A percentile compares a stretch with the other conserved stretches of the same genome.
Evolutionary conservation across 116 monocot genomes (phyloP).

Genomic region (Posidonia oceanica): DNA sequence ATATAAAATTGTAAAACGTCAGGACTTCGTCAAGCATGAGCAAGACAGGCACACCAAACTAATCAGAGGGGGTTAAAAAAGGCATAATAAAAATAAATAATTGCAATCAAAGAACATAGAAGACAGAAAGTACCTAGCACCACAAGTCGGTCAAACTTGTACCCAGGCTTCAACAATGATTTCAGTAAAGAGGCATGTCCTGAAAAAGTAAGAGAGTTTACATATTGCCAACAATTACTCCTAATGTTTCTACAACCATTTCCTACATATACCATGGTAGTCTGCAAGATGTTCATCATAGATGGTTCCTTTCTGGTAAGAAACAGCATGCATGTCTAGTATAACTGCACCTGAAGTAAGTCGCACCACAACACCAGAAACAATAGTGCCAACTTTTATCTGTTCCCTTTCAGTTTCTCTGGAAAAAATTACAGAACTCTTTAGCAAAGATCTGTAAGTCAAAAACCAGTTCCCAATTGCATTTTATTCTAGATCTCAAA

Average conservation of each 20-base stretch:
- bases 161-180: constrained; percentile 66
- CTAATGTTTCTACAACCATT: not conserved
- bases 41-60: too few species aligned
- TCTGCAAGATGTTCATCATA: constrained; percentile 78
- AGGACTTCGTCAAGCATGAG: too few species aligned
- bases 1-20: too few species aligned
- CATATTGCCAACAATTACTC: not conserved
- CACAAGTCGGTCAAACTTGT: constrained; percentile 68
- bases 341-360: constrained; percentile 55
- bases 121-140: constrained; percentile 52
- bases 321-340: constrained; percentile 24
- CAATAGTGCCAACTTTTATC: constrained; percentile 42
- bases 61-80: not conserved
- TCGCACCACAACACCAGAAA: constrained; percentile 68
- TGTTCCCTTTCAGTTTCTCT: constrained; percentile 28
- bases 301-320: constrained; percentile 47
- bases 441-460: too few species aligned
- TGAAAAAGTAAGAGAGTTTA: constrained; percentile 13
- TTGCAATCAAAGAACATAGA: not conserved
- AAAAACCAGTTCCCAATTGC: too few species aligned
- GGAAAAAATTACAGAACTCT: not conserved
- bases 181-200: constrained; percentile 55
- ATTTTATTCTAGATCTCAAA: too few species aligned
- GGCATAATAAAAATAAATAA: not conserved
- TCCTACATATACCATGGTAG: constrained; percentile 27